phyloP scores from a whole-genome alignment of 306 rosid genomes.

The Malus fusca region DNA sequence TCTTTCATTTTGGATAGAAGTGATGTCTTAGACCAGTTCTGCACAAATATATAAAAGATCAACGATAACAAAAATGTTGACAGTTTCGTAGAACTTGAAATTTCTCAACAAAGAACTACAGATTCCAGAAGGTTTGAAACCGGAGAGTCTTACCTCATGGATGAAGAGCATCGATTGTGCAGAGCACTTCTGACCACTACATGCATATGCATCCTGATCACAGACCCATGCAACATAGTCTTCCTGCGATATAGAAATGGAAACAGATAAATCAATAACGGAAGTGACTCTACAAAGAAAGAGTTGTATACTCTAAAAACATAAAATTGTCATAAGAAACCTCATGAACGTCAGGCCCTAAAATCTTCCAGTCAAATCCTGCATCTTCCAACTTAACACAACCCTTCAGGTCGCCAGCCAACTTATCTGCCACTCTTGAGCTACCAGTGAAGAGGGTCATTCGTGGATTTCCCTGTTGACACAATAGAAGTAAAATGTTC shows the following conservation, averaged over 20 bases:
- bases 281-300: slow-evolving; percentile 2
- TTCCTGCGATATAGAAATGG: slow-evolving; percentile 51
- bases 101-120: slow-evolving; percentile 7
- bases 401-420: slow-evolving; percentile 76
- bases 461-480: slow-evolving; percentile 66
- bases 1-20: slow-evolving; percentile 66
- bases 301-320: slow-evolving; percentile 1
- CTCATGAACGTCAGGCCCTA: slow-evolving; percentile 96
- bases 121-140: slow-evolving; percentile 6
- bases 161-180: slow-evolving; percentile 84
- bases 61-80: background rate
- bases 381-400: slow-evolving; percentile 94
- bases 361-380: slow-evolving; percentile 96
- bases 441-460: slow-evolving; percentile 99
- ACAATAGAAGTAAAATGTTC: background rate
- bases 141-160: slow-evolving; percentile 67
- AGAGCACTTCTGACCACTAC: slow-evolving; percentile 98
- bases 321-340: slow-evolving; percentile 29
- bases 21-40: slow-evolving; percentile 79
- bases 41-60: slow-evolving; percentile 17
- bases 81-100: background rate
- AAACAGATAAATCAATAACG: slow-evolving; percentile 7
- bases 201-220: slow-evolving; percentile 98
- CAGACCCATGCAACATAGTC: slow-evolving; percentile 92
- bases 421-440: slow-evolving; percentile 95